Base-by-base conservation (phyloP, 2,329 filamentous ascomycete genomes). In the Neonectria ditissima region DNA sequence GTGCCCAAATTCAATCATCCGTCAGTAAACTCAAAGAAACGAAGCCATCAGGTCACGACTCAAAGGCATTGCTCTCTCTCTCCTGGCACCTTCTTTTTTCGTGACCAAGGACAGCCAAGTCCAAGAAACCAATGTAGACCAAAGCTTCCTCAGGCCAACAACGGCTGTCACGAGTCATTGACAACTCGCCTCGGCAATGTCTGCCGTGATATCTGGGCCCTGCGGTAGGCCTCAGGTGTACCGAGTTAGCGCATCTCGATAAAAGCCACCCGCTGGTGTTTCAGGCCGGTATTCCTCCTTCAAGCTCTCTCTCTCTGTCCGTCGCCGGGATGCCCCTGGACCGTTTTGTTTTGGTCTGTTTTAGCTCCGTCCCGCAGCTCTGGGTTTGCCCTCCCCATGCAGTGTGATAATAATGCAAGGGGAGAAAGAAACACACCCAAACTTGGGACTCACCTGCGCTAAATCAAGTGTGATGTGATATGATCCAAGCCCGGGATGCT, bases 181-280 rank as follows among this genome's bases (percentile, higher is more conserved):
- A 37, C 34, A 37, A 37, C 34, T 37, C 34, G 13, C 34, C 14
- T 32, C 14, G 16, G 14, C 14, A 37, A 26, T 26, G 24, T 26
- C 24, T n/a, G 22, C 10, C 22, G 26, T 6, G n/a, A 4, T 8
- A n/a, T 11, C 24, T 20, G 39, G 56, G 37, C 4, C 13, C 47
- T 47, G 56, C 48, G 30, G 56, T 47, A 53, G 9, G 30, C 56
- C 47, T 59, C 50, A 59, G 56, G 50, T 54, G 56, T 47, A 59
- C 48, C 56, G 48, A 39, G 34, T 32, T 39, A n/a, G n/a, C n/a
- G n/a, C n/a, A n/a, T n/a, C 14, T 32, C 22, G 10, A 44, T 4
- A 26, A 32, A 53, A 53, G 50, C 56, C 48, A 54, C 56, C 28
- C 32, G 10, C 4, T 34, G n/a, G n/a, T n/a, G 56, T 59, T 59